Conservation (phyloP, 2,329 filamentous ascomycete genomes). For the Nothophaeocryptopus gaeumannii region DNA sequence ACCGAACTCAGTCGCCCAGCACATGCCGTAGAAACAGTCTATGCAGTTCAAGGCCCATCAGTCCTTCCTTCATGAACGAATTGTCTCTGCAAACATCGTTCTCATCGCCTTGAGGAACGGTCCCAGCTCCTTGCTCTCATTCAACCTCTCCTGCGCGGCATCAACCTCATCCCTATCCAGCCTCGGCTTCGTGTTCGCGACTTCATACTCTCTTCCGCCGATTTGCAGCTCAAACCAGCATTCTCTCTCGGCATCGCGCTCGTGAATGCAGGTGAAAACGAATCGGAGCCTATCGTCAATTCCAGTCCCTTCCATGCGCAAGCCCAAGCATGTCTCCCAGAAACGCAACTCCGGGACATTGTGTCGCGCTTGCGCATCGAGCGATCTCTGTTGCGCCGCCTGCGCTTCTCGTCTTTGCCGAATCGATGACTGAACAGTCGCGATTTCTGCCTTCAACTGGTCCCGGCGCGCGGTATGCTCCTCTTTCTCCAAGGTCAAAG, state of each 20-base stretch:
- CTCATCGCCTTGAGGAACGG: conserved; percentile 78
- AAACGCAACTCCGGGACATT: conserved; percentile 94
- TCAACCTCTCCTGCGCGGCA: conserved; percentile 71
- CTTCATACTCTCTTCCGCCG: conserved; percentile 76
- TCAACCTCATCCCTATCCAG: conserved; percentile 76
- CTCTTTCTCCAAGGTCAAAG: conserved; percentile 56
- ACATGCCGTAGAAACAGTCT: no score
- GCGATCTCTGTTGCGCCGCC: conserved; percentile 66
- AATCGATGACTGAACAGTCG: conserved; percentile 67
- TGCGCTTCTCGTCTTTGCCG: conserved; percentile 69
- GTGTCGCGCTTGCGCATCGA: conserved; percentile 80
- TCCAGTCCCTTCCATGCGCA: conserved; percentile 79
- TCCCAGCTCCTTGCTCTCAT: conserved; percentile 73
- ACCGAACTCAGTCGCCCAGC: no score
- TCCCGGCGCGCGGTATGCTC: conserved; percentile 55
- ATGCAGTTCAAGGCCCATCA: not conserved
- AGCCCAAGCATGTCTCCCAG: conserved; percentile 86
- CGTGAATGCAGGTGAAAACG: conserved; percentile 80
- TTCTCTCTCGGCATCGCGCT: conserved; percentile 82
- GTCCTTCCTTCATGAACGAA: conserved; percentile 29
- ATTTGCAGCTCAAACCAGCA: conserved; percentile 92
- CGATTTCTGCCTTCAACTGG: conserved; percentile 55
- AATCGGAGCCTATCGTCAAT: conserved; percentile 80
- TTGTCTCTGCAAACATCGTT: conserved; percentile 63
- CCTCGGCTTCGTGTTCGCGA: conserved; percentile 77